Evolutionary conservation across 2,329 filamentous ascomycete genomes (phyloP), one percentile per base, ranked within the genome.

Genomic region (Fusarium sp.): DNA sequence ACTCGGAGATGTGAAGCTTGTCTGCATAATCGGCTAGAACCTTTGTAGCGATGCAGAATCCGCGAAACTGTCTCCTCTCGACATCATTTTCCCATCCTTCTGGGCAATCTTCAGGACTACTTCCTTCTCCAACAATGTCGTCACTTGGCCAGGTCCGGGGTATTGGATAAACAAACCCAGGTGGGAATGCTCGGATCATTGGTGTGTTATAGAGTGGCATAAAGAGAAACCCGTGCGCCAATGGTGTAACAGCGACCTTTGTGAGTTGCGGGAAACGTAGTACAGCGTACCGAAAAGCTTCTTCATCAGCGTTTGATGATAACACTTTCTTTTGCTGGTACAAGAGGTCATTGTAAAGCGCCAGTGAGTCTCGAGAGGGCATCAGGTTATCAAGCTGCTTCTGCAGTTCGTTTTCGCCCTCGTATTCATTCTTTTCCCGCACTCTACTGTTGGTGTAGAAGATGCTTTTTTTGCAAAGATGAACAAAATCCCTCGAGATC

Each of bases 121-220:
- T 6, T 39, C 2, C 38, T 32, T 5, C 30, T 32, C 30, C 2
- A 5, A 32, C 0, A 32, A 0, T 28, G 3, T 51, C 53, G 1
- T 47, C 28, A 22, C 8, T 3, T 15, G 39, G 42, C 60, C 66
- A 70, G 24, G 42, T 4, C 0, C 50, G 42, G 1, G 55, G 44
- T 6, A 48, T 48, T 3, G 55, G 66, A 10, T 70, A 70, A 1
- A 42, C 41, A 53, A 70, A 70, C 0, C 66, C 66, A 5, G 15
- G 8, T 11, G 66, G 66, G 1, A 70, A 44, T 14, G n/a, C 45
- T 11, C 66, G 44, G 11, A 70, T 61, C 50, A 70, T 70, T 13
- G 68, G 61, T 4, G 55, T 70, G 1, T 66, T 1, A 2, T 70
- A 70, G 0, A 70, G 44, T 4, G 68, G 61, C 10, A 56, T 35